These are phyloP conservation scores for Bacidia rubella DNA, from an alignment of 495 filamentous ascomycete genomes.

Conservation along the genomic window DNA sequence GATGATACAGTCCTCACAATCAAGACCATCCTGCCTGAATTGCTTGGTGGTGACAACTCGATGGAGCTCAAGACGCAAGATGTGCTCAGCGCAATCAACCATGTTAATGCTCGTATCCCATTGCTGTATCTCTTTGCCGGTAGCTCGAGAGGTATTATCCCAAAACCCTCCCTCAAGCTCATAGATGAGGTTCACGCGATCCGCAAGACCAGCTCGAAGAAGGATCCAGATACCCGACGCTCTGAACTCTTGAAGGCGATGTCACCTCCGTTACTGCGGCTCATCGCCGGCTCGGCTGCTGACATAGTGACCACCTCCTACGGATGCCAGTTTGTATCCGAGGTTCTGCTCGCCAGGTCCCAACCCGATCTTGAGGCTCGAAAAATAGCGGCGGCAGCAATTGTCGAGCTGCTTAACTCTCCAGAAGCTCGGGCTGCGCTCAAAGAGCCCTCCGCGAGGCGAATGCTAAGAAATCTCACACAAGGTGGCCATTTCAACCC, in stretches of 20 bases:
- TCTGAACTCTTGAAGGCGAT: constrained; percentile 58
- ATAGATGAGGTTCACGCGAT: constrained; percentile 63
- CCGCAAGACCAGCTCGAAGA: constrained; percentile 74
- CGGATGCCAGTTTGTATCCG: constrained; percentile 73
- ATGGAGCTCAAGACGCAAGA: constrained; percentile 30
- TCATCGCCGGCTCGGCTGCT: constrained; percentile 52
- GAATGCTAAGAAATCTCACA: constrained; percentile 80
- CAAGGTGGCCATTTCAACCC: constrained; percentile 74
- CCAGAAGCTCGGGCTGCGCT: constrained; percentile 31
- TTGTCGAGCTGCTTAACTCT: constrained; percentile 41
- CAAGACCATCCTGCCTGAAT: constrained; percentile 72
- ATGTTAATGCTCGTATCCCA: constrained; percentile 61
- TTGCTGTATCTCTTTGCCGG: constrained; percentile 75
- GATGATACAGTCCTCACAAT: constrained; percentile 85
- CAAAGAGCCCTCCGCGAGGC: constrained; percentile 52
- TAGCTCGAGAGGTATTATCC: constrained; percentile 55
- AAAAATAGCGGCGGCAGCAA: constrained; percentile 46
- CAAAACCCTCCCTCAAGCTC: constrained; percentile 45
- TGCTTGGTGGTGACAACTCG: constrained; percentile 49
- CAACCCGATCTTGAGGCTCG: constrained; percentile 10
- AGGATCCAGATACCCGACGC: constrained; percentile 61
- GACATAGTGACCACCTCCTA: constrained; percentile 60
- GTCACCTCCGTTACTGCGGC: constrained; percentile 51
- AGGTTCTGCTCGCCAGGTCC: constrained; percentile 64
- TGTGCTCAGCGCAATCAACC: constrained; percentile 46